Conservation (phyloP, 805 yeast species). For the Lipomyces japonicus region DNA sequence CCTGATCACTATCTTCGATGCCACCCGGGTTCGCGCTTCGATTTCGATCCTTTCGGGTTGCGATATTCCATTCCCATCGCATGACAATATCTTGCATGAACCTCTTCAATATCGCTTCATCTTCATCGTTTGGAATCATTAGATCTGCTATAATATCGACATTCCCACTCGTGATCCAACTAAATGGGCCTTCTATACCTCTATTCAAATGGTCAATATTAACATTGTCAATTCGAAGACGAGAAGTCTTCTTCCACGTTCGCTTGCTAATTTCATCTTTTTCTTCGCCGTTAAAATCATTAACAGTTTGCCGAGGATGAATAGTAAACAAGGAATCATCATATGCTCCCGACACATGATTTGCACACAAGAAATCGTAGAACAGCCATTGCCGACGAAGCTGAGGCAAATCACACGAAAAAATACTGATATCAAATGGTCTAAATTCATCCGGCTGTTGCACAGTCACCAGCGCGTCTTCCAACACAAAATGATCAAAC, state of each 20-base stretch:
- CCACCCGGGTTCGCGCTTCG: slow-evolving; percentile 8
- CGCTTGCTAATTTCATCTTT: slow-evolving; percentile 11
- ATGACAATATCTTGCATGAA: slow-evolving; percentile 41
- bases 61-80: slow-evolving; percentile 40
- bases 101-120: slow-evolving; percentile 44
- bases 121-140: slow-evolving; percentile 65
- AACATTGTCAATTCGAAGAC: slow-evolving; percentile 79
- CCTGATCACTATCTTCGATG: slow-evolving; percentile 26
- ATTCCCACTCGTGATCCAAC: slow-evolving; percentile 90
- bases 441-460: slow-evolving; percentile 77
- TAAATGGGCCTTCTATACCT: slow-evolving; percentile 87
- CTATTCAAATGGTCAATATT: slow-evolving; percentile 84
- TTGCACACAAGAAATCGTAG: slow-evolving; percentile 80
- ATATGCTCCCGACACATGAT: slow-evolving; percentile 81
- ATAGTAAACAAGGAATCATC: slow-evolving; percentile 91
- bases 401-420: slow-evolving; percentile 72
- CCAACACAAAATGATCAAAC: slow-evolving; percentile 73
- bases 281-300: slow-evolving; percentile 42
- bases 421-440: slow-evolving; percentile 83
- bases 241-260: slow-evolving; percentile 61
- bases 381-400: slow-evolving; percentile 91
- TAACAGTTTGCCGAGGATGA: slow-evolving; percentile 66
- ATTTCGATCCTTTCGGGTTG: slow-evolving; percentile 16
- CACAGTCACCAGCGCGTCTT: slow-evolving; percentile 78
- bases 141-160: slow-evolving; percentile 94